A percentile compares a stretch with the other conserved stretches of the same genome.
These are phyloP conservation scores for Fusarium sp. DNA, from an alignment of 2,329 filamentous ascomycete genomes.

Conservation along the genomic window DNA sequence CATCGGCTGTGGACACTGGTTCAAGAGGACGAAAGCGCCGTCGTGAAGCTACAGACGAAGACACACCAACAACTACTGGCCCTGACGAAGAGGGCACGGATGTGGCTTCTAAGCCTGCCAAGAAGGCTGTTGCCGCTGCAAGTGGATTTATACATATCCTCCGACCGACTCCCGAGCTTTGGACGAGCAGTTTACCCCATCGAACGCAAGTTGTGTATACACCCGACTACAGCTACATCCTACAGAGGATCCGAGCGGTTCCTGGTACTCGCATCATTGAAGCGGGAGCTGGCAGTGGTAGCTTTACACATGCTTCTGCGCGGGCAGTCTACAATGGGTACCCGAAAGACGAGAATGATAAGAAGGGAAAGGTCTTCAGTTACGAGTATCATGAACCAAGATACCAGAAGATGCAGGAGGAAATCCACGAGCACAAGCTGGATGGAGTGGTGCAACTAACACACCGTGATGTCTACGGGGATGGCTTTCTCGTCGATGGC, in stretches of 20 bases:
- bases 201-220: constrained; percentile 89
- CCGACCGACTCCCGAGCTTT: constrained; percentile 82
- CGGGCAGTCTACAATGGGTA: constrained; percentile 81
- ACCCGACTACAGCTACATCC: constrained; percentile 85
- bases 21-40: constrained; percentile 81
- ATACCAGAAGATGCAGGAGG: constrained; percentile 74
- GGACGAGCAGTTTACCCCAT: constrained; percentile 83
- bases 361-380: constrained; percentile 78
- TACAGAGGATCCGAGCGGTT: constrained; percentile 78
- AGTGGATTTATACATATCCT: constrained; percentile 83
- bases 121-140: constrained; percentile 64
- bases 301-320: constrained; percentile 82
- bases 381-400: constrained; percentile 84
- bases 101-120: constrained; percentile 52
- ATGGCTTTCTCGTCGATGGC: constrained; percentile 74
- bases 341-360: constrained; percentile 57
- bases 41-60: constrained; percentile 59
- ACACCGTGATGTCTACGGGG: constrained; percentile 81
- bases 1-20: constrained; percentile 90
- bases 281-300: constrained; percentile 83
- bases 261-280: constrained; percentile 81
- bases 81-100: constrained; percentile 50
- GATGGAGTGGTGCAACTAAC: constrained; percentile 75
- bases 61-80: constrained; percentile 50
- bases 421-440: constrained; percentile 75